Percentiles rank a stretch among this genome's conserved stretches.
Conservation (phyloP, 176 grass and related monocot species). For the Raddia guianensis region DNA sequence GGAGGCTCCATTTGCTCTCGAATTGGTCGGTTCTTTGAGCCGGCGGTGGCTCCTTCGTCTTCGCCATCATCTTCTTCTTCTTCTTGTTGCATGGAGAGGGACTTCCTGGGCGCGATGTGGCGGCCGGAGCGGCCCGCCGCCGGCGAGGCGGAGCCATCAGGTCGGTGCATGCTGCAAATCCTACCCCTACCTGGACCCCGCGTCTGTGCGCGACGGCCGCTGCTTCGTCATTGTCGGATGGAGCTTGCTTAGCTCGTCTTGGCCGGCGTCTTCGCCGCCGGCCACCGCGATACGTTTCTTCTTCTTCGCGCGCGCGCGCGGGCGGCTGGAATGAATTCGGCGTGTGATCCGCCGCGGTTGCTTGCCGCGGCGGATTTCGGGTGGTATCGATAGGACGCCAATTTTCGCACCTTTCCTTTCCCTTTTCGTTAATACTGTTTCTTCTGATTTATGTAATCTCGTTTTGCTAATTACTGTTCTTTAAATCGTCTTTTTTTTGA, state of each 20-base stretch:
- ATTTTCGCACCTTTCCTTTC: neutral
- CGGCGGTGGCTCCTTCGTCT: neutral
- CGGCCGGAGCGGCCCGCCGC: slow-evolving; percentile 10
- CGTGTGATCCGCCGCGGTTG: neutral
- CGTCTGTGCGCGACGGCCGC: neutral
- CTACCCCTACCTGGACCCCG: neutral
- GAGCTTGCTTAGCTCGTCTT: neutral
- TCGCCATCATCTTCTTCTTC: too few species aligned
- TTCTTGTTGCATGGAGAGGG: slow-evolving; percentile 58
- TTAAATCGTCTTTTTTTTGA: neutral
- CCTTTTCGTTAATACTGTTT: neutral
- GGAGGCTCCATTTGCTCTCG: neutral
- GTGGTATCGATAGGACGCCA: neutral
- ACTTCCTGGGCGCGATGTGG: slow-evolving; percentile 71
- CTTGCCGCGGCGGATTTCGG: neutral
- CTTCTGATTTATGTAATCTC: neutral
- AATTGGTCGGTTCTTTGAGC: neutral
- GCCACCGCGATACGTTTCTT: neutral
- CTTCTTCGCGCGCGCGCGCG: neutral
- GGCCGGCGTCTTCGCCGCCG: neutral
- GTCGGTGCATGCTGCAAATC: slow-evolving; percentile 27
- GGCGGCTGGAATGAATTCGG: slow-evolving; percentile 4
- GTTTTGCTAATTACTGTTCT: neutral
- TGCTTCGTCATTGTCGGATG: neutral
- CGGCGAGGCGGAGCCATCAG: slow-evolving; percentile 13